Percentiles rank a stretch among this genome's conserved stretches.
Evolutionary conservation across 2,329 filamentous ascomycete genomes (phyloP).

Genomic region (Venturiaceae sp.): DNA sequence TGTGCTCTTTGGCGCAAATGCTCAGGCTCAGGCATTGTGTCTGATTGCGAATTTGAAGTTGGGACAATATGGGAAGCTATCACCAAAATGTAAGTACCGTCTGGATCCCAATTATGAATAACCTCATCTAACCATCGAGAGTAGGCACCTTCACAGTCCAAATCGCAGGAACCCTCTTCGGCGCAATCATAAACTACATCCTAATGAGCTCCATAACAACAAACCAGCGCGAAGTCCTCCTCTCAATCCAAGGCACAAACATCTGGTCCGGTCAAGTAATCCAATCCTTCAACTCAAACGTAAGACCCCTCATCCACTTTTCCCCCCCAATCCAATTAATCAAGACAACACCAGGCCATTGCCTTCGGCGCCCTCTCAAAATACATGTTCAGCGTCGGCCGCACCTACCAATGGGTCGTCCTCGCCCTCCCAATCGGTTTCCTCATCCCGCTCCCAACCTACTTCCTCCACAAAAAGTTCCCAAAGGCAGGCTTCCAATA

Average conservation of each 20-base stretch:
- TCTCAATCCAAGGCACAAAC: slow-evolving; percentile 28
- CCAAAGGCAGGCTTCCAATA: slow-evolving; percentile 20
- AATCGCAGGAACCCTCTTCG: slow-evolving; percentile 25
- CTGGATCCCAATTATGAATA: no score
- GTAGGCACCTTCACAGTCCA: slow-evolving; percentile 35
- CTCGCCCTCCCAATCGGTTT: slow-evolving; percentile 30
- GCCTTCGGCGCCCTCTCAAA: slow-evolving; percentile 24
- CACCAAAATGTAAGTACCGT: no score
- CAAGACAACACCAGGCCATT: no score
- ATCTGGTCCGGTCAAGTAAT: slow-evolving; percentile 37
- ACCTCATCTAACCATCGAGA: slow-evolving; percentile 29
- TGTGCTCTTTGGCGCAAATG: background rate
- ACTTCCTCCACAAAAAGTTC: slow-evolving; percentile 14
- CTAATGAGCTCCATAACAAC: slow-evolving; percentile 25
- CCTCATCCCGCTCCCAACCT: slow-evolving; percentile 25
- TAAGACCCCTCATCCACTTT: no score
- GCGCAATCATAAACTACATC: slow-evolving; percentile 32
- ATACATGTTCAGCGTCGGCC: slow-evolving; percentile 29
- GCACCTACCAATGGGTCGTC: slow-evolving; percentile 26
- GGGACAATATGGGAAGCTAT: slow-evolving; percentile 28
- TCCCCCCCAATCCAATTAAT: no score
- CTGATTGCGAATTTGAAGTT: slow-evolving; percentile 23
- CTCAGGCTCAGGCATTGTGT: slow-evolving; percentile 15
- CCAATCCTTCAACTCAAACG: slow-evolving; percentile 34
- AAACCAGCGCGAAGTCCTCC: slow-evolving; percentile 30